Conservation (phyloP, 805 yeast genomes). For the Lipomyces lipofer region DNA sequence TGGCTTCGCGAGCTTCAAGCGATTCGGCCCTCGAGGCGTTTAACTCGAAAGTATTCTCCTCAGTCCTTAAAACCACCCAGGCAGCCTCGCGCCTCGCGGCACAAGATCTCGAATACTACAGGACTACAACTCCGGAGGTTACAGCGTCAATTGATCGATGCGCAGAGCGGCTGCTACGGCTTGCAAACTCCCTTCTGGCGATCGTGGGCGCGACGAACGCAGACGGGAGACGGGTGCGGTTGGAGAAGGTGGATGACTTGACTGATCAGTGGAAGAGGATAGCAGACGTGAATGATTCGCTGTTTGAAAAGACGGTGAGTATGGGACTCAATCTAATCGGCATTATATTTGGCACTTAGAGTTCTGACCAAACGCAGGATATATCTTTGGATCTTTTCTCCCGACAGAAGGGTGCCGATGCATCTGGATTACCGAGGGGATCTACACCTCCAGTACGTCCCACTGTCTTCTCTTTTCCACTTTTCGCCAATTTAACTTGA, state of each 20-base stretch:
- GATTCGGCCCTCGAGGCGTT: neutral
- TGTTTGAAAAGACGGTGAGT: slow-evolving; percentile 64
- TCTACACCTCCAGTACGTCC: neutral
- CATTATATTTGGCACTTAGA: too few species aligned
- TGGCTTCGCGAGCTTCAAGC: too few species aligned
- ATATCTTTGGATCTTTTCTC: slow-evolving; percentile 23
- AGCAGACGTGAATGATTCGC: slow-evolving; percentile 61
- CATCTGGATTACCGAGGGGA: neutral
- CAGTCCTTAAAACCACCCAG: slow-evolving; percentile 21
- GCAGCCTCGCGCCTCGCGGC: slow-evolving; percentile 40
- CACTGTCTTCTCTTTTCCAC: neutral
- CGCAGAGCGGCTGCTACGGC: slow-evolving; percentile 46
- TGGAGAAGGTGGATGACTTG: slow-evolving; percentile 48
- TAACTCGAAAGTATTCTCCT: slow-evolving; percentile 4
- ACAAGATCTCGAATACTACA: slow-evolving; percentile 77
- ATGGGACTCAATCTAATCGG: too few species aligned
- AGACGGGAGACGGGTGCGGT: slow-evolving; percentile 32
- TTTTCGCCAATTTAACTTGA: neutral
- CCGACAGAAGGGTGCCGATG: slow-evolving; percentile 43
- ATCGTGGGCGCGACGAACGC: slow-evolving; percentile 4
- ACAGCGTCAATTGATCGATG: slow-evolving; percentile 45
- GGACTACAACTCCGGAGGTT: slow-evolving; percentile 56
- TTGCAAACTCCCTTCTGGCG: slow-evolving; percentile 50
- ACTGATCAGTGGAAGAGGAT: slow-evolving; percentile 61
- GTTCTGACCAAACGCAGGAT: too few species aligned